Conservation (phyloP, 2,329 filamentous ascomycete genomes). For the Zymoseptoria crescenta region DNA sequence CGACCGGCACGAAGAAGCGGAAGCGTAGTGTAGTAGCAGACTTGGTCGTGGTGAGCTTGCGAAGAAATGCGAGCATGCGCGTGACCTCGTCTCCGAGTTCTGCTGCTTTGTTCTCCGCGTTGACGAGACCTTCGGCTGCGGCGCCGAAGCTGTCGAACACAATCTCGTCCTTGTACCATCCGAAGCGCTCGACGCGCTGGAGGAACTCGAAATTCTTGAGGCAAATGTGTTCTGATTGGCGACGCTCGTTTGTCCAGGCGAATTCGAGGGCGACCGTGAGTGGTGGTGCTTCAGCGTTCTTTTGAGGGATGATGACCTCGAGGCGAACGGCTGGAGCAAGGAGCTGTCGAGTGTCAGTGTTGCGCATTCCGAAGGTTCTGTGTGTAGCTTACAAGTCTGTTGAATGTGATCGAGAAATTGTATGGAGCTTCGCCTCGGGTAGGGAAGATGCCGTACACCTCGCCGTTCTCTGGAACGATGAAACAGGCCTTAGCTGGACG, state of each 20-base stretch:
- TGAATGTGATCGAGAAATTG: slow-evolving; percentile 1
- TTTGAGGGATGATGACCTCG: background rate
- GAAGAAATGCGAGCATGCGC: slow-evolving; percentile 1
- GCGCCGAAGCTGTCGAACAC: slow-evolving; percentile 2
- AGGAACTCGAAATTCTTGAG: background rate
- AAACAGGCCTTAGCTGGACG: slow-evolving; percentile 4
- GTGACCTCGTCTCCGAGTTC: background rate
- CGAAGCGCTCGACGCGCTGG: background rate
- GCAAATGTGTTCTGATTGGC: background rate
- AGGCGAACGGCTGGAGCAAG: slow-evolving; percentile 7
- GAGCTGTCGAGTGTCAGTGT: slow-evolving; percentile 5
- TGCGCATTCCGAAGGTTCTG: background rate
- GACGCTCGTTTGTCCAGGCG: slow-evolving; percentile 3
- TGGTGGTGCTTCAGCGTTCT: background rate
- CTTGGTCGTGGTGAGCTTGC: background rate
- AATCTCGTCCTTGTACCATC: slow-evolving; percentile 4
- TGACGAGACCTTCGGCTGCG: slow-evolving; percentile 7
- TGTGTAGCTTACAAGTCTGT: slow-evolving; percentile 3
- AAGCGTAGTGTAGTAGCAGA: slow-evolving; percentile 3
- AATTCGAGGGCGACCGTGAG: background rate
- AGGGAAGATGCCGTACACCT: background rate
- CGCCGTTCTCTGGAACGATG: slow-evolving; percentile 1
- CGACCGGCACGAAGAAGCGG: slow-evolving; percentile 4
- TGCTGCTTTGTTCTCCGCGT: background rate
- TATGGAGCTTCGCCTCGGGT: background rate